phyloP scores from a whole-genome alignment of 2,329 filamentous ascomycete genomes.

The Aaosphaeria arxii region DNA sequence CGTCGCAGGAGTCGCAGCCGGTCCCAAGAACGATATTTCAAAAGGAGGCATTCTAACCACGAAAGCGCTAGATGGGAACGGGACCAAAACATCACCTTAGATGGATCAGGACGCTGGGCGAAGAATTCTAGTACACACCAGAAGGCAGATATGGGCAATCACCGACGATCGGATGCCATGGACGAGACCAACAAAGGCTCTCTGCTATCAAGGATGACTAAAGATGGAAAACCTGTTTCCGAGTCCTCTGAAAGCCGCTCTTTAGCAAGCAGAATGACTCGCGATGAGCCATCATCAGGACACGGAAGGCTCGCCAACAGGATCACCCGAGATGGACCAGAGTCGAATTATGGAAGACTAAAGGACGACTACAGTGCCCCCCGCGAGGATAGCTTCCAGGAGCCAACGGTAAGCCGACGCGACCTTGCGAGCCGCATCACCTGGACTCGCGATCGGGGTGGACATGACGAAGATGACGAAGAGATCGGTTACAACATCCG shows the following conservation, averaged over 20 bases:
- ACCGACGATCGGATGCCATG: constrained; percentile 43
- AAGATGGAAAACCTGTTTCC: constrained; percentile 26
- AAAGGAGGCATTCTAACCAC: constrained; percentile 7
- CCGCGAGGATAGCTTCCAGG: constrained; percentile 16
- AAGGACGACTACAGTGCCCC: constrained; percentile 29
- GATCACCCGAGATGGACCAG: constrained; percentile 10
- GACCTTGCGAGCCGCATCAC: constrained; percentile 1
- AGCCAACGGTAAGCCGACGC: constrained; percentile 7
- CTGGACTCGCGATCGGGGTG: not conserved
- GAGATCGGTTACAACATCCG: constrained; percentile 31
- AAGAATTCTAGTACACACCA: constrained; percentile 26
- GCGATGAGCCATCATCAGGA: constrained; percentile 9
- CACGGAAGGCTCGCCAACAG: not conserved
- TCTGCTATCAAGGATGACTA: constrained; percentile 32
- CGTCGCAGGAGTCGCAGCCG: constrained; percentile 29
- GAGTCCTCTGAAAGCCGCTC: constrained; percentile 14
- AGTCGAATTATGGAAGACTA: constrained; percentile 22
- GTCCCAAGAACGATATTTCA: constrained; percentile 4
- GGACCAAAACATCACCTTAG: constrained; percentile 22
- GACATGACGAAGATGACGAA: not conserved
- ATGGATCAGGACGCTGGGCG: constrained; percentile 15
- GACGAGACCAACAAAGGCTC: constrained; percentile 32
- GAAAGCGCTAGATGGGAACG: constrained; percentile 28
- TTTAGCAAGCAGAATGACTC: constrained; percentile 28
- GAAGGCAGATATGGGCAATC: constrained; percentile 36